Base-by-base conservation (phyloP, 2,329 filamentous ascomycete genomes). In the Ciborinia camelliae region DNA sequence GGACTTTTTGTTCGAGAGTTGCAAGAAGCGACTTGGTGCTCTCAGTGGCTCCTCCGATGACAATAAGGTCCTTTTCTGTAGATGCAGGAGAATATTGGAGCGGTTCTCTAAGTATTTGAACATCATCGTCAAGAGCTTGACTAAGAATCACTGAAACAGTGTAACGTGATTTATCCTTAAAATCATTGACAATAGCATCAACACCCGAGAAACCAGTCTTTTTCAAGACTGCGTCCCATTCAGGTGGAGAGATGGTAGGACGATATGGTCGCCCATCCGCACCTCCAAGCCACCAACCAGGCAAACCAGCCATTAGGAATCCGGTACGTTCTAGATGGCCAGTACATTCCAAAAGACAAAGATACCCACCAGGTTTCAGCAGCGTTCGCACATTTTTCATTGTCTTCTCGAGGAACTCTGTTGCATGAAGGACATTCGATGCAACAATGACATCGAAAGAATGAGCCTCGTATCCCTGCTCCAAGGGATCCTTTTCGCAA, bases 361-460 rank as follows among this genome's bases (percentile, higher is more conserved):
- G 65, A 20, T 61, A 51, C 3, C 71, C 71, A 12, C 63, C 65
- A 2, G 70, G 69, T 48, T 69, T 69, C 4, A 73, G 51, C 7
- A 73, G 65, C 12, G 45, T 64, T 12, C 67, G 64, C 4, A 71
- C 65, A 52, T 73, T 70, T 3, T 10, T 41, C 32, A 73, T 43
- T 1, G 71, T 69, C 3, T 64, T 60, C 23, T 59, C 39, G 2
- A 73, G 43, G 15, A 54, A 57, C 6, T 54, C 23, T n/a, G 71
- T 73, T 3, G 71, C 71, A 63, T 73, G 71, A 45, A 73, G 60
- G 30, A 72, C 71, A 48, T 71, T 73, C 3, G 71, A 62, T 20
- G 71, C 70, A 52, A 73, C 58, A 30, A 73, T 63, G 18, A 73
- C 41, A 55, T 73, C 71, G 61, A 48, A 63, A 5, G 41, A 58